Evolutionary conservation across 1,284 basidiomycete genomes (phyloP).

Genomic region (Albatrellus sp.): DNA sequence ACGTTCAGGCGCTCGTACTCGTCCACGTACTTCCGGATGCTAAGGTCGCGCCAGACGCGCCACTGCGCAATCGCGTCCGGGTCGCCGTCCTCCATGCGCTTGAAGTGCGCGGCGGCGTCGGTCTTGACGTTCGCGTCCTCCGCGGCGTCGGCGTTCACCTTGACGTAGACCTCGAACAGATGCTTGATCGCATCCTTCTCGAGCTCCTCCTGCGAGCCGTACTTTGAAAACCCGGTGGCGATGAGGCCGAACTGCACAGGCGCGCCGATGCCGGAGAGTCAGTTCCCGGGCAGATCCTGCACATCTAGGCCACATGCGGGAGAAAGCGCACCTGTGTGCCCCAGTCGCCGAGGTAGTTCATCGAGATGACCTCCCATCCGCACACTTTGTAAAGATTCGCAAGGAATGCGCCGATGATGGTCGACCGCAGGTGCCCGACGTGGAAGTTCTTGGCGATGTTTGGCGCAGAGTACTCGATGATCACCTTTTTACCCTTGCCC

Average conservation of each 20-base stretch:
- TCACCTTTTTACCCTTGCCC: slow-evolving; percentile 71
- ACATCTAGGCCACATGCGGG: not conserved
- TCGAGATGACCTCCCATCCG: slow-evolving; percentile 83
- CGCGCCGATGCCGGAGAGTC: not conserved
- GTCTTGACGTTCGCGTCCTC: slow-evolving; percentile 65
- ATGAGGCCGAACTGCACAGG: slow-evolving; percentile 65
- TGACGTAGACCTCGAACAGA: slow-evolving; percentile 89
- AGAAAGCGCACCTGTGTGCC: slow-evolving; percentile 64
- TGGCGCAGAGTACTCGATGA: slow-evolving; percentile 89
- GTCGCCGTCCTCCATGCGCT: slow-evolving; percentile 93
- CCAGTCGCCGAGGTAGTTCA: slow-evolving; percentile 97
- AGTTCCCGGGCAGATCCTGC: not conserved
- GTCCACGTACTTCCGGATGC: slow-evolving; percentile 83
- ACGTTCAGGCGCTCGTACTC: slow-evolving; percentile 91
- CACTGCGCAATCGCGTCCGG: slow-evolving; percentile 77
- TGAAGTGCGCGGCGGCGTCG: slow-evolving; percentile 86
- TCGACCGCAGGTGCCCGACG: slow-evolving; percentile 92
- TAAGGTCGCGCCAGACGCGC: slow-evolving; percentile 88
- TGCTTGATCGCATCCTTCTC: slow-evolving; percentile 90
- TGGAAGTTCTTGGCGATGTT: slow-evolving; percentile 99
- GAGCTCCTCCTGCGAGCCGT: slow-evolving; percentile 78
- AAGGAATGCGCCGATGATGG: slow-evolving; percentile 95
- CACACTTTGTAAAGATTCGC: slow-evolving; percentile 86
- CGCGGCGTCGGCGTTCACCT: slow-evolving; percentile 81
- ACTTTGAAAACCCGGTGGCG: slow-evolving; percentile 86